Percentiles rank a stretch among this genome's conserved stretches.
phyloP scores from a whole-genome alignment of 2,329 filamentous ascomycete genomes.

The Diaporthe ampelina region DNA sequence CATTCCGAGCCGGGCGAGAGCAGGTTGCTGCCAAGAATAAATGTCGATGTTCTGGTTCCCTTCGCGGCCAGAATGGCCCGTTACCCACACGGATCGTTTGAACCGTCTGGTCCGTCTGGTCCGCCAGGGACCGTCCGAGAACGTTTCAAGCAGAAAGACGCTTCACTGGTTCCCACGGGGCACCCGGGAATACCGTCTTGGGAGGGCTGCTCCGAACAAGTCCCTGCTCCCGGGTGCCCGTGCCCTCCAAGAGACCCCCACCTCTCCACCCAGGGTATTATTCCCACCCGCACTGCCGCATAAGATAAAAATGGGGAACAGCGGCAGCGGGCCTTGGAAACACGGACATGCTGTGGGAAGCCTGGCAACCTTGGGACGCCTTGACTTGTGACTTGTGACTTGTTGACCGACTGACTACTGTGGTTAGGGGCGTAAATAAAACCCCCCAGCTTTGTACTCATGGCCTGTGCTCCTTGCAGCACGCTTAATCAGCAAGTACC shows the following conservation, averaged over 20 bases:
- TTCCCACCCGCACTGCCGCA: slow-evolving; percentile 9
- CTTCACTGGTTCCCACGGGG: not conserved
- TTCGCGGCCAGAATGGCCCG: not conserved
- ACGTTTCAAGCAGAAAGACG: slow-evolving; percentile 26
- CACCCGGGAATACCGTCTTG: slow-evolving; percentile 26
- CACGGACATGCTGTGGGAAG: not conserved
- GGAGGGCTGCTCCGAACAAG: slow-evolving; percentile 10
- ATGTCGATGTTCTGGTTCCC: not conserved
- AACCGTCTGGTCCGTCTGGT: slow-evolving; percentile 1
- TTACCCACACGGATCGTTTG: slow-evolving; percentile 16
- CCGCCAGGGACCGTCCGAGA: slow-evolving; percentile 1
- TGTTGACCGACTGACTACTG: not conserved
- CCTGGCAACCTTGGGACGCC: not conserved
- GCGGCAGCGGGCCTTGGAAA: slow-evolving; percentile 18
- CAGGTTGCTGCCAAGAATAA: too few species aligned
- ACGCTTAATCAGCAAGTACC: too few species aligned
- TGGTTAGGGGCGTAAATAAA: too few species aligned
- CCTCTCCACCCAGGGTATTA: not conserved
- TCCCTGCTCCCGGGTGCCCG: slow-evolving; percentile 24
- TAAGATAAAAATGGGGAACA: slow-evolving; percentile 10
- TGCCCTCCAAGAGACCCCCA: not conserved
- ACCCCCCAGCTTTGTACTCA: too few species aligned
- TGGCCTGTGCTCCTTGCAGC: too few species aligned
- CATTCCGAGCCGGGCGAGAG: slow-evolving; percentile 2
- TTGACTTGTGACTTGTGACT: not conserved